Conservation (phyloP, 129 eudicot species). For the Artemisia tridentata region DNA sequence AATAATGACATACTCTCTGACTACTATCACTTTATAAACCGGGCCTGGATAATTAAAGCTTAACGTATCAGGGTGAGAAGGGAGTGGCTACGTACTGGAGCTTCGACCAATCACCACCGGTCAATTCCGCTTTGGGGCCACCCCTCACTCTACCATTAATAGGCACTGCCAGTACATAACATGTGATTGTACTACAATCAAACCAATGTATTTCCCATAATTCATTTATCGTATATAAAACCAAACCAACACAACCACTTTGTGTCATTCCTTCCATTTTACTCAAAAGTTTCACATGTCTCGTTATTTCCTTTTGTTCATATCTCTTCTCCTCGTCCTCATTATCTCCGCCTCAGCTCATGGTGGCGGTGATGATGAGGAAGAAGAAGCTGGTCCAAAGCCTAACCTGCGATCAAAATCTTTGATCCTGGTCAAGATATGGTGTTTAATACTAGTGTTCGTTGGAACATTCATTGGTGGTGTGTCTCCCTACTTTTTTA, state of each 20-base stretch:
- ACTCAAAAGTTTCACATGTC: constrained; percentile 17
- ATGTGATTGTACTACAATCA: neutral
- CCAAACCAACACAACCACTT: neutral
- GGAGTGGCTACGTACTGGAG: neutral
- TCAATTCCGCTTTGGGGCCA: neutral
- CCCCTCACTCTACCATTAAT: neutral
- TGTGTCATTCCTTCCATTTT: neutral
- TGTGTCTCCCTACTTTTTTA: constrained; percentile 67
- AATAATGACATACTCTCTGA: neutral
- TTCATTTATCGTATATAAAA: neutral
- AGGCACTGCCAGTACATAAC: neutral
- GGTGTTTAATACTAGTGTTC: constrained; percentile 74
- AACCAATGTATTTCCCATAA: neutral
- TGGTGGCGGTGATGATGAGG: constrained; percentile 33
- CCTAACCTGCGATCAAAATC: constrained; percentile 54
- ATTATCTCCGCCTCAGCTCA: constrained; percentile 50
- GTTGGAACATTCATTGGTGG: constrained; percentile 70
- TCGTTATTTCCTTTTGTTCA: constrained; percentile 29
- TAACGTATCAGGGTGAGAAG: neutral
- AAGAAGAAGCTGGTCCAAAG: constrained; percentile 14
- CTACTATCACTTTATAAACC: too few species aligned
- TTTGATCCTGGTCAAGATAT: constrained; percentile 62
- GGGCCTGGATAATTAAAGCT: too few species aligned
- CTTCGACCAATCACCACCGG: neutral
- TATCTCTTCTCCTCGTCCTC: constrained; percentile 40